Evolutionary conservation across 257 asterid species (phyloP).

Genomic region (Solanum bulbocastanum): DNA sequence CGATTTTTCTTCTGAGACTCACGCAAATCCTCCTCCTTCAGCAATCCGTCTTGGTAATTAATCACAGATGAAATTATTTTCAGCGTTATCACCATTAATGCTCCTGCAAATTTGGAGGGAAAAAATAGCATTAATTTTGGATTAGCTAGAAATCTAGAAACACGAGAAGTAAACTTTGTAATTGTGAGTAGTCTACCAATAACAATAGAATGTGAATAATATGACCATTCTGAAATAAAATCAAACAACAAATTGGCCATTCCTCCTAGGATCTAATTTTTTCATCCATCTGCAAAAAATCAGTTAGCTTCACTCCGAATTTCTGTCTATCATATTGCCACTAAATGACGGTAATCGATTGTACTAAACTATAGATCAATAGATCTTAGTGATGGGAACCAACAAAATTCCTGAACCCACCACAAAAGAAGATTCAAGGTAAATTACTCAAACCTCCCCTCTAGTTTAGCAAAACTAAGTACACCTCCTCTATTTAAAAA

Average conservation of each 20-base stretch:
- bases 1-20: conserved; percentile 81
- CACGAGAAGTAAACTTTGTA: neutral
- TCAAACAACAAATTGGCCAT: neutral
- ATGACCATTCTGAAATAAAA: neutral
- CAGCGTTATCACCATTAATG: conserved; percentile 94
- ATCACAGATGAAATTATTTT: conserved; percentile 81
- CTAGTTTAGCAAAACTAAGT: neutral
- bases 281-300: neutral
- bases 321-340: neutral
- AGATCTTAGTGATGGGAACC: neutral
- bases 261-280: neutral
- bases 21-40: conserved; percentile 77
- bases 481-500: neutral
- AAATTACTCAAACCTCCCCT: neutral
- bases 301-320: neutral
- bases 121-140: neutral
- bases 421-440: neutral
- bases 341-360: neutral
- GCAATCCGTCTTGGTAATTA: conserved; percentile 83
- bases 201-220: neutral
- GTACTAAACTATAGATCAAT: neutral
- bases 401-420: neutral
- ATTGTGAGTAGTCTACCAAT: neutral
- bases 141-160: neutral
- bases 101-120: conserved; percentile 41